phyloP scores from a whole-genome alignment of 108 stramenopile species.

The Fragilaria crotonensis region DNA sequence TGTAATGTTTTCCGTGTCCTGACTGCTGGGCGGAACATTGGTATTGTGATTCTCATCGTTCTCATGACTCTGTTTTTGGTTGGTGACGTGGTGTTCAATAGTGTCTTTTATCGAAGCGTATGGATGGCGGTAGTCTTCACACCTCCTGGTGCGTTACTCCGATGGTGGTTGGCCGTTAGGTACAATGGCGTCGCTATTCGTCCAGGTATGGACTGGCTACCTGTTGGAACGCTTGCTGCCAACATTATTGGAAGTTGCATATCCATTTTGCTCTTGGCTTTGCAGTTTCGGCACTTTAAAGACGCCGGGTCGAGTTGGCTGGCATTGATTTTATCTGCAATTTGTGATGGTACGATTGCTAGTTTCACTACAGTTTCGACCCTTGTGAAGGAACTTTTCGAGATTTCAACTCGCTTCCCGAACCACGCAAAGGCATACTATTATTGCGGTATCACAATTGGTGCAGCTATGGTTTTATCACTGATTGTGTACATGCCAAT shows the following conservation, averaged over 20 bases:
- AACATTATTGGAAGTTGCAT: slow-evolving; percentile 47
- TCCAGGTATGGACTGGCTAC: slow-evolving; percentile 34
- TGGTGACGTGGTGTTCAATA: slow-evolving; percentile 35
- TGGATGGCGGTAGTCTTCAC: slow-evolving; percentile 39
- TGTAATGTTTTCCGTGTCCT: slow-evolving; percentile 9
- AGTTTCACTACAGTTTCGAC: slow-evolving; percentile 76
- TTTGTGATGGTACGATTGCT: slow-evolving; percentile 57
- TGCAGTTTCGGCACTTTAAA: slow-evolving; percentile 10
- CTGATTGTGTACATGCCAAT: not conserved
- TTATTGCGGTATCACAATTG: slow-evolving; percentile 41
- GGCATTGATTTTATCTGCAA: slow-evolving; percentile 9
- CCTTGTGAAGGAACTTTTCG: slow-evolving; percentile 52
- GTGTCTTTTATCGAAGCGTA: slow-evolving; percentile 48
- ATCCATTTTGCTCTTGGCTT: slow-evolving; percentile 24
- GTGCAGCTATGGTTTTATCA: not conserved
- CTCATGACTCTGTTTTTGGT: slow-evolving; percentile 34
- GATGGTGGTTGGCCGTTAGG: slow-evolving; percentile 42
- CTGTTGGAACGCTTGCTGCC: slow-evolving; percentile 59
- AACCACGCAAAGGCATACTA: slow-evolving; percentile 33
- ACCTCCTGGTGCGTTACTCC: slow-evolving; percentile 48
- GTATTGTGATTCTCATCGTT: slow-evolving; percentile 6
- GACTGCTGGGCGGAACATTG: slow-evolving; percentile 11
- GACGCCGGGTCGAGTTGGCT: slow-evolving; percentile 4
- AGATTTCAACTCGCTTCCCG: slow-evolving; percentile 24
- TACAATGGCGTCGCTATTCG: slow-evolving; percentile 21